Conservation (phyloP, 768 basidiomycete genomes). For the Pleurotus tuber-regium region DNA sequence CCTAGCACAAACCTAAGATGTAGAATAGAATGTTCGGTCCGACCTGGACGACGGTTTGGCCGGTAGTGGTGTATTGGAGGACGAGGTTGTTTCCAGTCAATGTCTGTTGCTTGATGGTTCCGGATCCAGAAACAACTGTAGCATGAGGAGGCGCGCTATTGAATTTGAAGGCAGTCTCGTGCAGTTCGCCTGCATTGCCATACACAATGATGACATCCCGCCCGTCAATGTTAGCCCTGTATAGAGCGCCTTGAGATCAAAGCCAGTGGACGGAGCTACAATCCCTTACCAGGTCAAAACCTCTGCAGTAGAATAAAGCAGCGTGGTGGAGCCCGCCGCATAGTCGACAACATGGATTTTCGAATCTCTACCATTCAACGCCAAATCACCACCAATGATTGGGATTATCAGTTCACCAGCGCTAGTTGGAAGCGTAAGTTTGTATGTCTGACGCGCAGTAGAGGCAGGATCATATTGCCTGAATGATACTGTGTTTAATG, state of each 20-base stretch:
- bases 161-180: conserved; percentile 48
- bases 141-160: conserved; percentile 23
- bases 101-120: conserved; percentile 31
- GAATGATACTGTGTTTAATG: background rate
- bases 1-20: conserved; percentile 35
- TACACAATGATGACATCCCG: conserved; percentile 47
- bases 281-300: conserved; percentile 46
- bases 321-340: conserved; percentile 36
- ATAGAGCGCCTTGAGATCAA: too few species aligned
- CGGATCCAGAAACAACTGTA: conserved; percentile 33
- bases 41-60: conserved; percentile 45
- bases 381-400: conserved; percentile 38
- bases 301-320: conserved; percentile 49
- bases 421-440: conserved; percentile 42
- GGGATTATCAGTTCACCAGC: conserved; percentile 41
- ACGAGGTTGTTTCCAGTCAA: conserved; percentile 34
- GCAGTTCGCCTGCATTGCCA: conserved; percentile 43
- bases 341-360: conserved; percentile 53
- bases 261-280: background rate
- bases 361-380: conserved; percentile 49
- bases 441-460: conserved; percentile 37
- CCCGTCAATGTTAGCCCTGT: conserved; percentile 50
- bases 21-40: conserved; percentile 38
- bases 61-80: conserved; percentile 43
- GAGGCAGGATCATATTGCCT: conserved; percentile 41